phyloP scores from a whole-genome alignment of 208 protist genomes.

The Crithidia bombi region DNA sequence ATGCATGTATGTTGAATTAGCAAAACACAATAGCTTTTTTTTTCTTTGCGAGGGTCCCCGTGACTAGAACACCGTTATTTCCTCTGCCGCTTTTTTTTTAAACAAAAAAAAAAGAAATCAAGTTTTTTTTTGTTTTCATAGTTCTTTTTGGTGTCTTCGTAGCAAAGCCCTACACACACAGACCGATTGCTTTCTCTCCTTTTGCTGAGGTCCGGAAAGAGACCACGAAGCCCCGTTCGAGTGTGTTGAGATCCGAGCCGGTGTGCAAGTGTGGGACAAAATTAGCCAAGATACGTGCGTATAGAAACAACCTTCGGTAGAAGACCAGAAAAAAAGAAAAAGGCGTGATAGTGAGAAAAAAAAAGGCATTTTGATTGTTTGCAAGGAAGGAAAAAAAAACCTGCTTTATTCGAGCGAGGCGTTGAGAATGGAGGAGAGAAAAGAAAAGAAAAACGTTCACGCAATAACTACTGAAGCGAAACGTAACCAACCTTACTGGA shows the following conservation, averaged over 20 bases:
- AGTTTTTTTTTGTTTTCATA: background rate
- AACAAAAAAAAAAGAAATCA: background rate
- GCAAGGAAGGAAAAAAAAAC: slow-evolving; percentile 12
- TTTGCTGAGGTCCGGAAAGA: no score
- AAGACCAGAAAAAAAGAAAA: background rate
- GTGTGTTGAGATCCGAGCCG: background rate
- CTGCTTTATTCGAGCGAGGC: background rate
- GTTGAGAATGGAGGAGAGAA: slow-evolving; percentile 2
- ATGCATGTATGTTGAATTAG: background rate
- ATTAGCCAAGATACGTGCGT: background rate
- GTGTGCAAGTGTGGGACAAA: no score
- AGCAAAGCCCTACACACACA: no score
- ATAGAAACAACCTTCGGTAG: background rate
- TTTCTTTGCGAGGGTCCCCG: background rate
- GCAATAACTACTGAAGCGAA: slow-evolving; percentile 16
- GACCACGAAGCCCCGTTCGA: no score
- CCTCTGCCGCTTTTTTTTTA: no score
- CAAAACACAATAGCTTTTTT: no score
- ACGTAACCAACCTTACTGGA: background rate
- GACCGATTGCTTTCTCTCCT: no score
- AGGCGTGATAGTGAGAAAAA: background rate
- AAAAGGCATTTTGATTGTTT: slow-evolving; percentile 16
- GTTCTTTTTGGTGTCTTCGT: background rate
- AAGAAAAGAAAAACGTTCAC: slow-evolving; percentile 22
- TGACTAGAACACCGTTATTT: no score